Percentiles rank a stretch among this genome's conserved stretches.
These are phyloP conservation scores for Pleurotus giganteus DNA, from an alignment of 768 basidiomycete genomes.

Conservation along the genomic window DNA sequence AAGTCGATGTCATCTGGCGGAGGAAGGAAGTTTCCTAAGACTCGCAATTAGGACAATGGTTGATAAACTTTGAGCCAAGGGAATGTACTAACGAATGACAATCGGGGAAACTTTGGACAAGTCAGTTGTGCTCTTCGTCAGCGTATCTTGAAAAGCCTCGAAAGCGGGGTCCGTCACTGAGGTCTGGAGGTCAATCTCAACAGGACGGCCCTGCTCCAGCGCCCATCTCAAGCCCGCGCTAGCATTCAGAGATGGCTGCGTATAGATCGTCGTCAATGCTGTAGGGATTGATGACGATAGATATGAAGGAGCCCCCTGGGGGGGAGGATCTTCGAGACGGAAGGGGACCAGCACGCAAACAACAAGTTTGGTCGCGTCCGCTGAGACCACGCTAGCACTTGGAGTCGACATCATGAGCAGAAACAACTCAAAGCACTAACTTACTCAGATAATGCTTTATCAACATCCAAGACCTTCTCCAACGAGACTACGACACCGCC, in stretches of 20 bases:
- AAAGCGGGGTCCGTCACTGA: conserved; percentile 48
- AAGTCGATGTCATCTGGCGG: conserved; percentile 71
- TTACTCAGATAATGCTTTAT: conserved; percentile 46
- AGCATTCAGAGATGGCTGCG: conserved; percentile 42
- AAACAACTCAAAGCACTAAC: conserved; percentile 19
- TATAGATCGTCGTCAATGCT: conserved; percentile 59
- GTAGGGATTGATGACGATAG: conserved; percentile 40
- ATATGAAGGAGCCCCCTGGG: conserved; percentile 35
- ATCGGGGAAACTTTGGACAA: conserved; percentile 50
- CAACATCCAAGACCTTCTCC: conserved; percentile 31
- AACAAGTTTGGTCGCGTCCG: conserved; percentile 33
- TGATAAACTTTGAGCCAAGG: background rate
- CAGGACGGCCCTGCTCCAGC: conserved; percentile 54
- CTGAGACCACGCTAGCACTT: conserved; percentile 6
- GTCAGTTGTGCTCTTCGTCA: conserved; percentile 58
- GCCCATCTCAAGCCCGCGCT: conserved; percentile 65
- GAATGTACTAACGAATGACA: conserved; percentile 56
- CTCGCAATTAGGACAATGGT: conserved; percentile 10
- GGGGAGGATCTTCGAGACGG: conserved; percentile 45
- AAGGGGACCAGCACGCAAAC: conserved; percentile 65
- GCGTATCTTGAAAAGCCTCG: conserved; percentile 69
- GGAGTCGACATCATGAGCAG: background rate
- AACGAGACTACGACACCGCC: conserved; percentile 59
- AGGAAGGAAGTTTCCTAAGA: conserved; percentile 72
- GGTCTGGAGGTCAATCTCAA: conserved; percentile 70